Percentiles rank a stretch among this genome's conserved stretches.
These are phyloP conservation scores for Persicaria maculosa DNA, from an alignment of 148 eudicot species.

Conservation along the genomic window DNA sequence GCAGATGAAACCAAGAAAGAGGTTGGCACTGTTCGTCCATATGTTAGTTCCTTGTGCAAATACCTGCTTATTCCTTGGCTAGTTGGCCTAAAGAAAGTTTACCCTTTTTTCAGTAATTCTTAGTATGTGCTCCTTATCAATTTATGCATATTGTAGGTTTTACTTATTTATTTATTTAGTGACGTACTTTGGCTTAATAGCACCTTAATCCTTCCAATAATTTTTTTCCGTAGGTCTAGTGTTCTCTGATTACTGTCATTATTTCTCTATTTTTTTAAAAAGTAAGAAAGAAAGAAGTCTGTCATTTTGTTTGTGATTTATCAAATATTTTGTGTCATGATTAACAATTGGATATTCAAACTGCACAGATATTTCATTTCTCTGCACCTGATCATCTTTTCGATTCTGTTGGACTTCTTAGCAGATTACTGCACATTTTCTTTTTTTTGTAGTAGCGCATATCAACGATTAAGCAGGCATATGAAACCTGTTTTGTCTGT, in stretches of 20 bases:
- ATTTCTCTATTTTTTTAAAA: no score
- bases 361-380: not conserved
- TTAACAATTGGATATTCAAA: not conserved
- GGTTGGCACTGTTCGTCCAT: conserved; percentile 17
- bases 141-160: no score
- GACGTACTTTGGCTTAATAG: no score
- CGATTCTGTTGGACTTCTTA: not conserved
- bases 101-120: not conserved
- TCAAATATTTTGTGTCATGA: not conserved
- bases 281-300: no score
- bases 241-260: not conserved
- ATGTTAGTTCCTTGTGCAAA: no score
- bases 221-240: not conserved
- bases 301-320: no score
- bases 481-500: not conserved
- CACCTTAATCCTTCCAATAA: not conserved
- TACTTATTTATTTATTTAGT: no score
- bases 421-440: not conserved
- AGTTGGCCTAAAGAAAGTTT: not conserved
- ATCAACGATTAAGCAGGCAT: not conserved
- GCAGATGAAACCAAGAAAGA: conserved; percentile 32
- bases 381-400: not conserved
- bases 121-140: not conserved
- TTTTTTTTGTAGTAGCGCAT: not conserved
- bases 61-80: not conserved